Base-by-base conservation (phyloP, 2,329 filamentous ascomycete species). In the Nemania bipapillata region DNA sequence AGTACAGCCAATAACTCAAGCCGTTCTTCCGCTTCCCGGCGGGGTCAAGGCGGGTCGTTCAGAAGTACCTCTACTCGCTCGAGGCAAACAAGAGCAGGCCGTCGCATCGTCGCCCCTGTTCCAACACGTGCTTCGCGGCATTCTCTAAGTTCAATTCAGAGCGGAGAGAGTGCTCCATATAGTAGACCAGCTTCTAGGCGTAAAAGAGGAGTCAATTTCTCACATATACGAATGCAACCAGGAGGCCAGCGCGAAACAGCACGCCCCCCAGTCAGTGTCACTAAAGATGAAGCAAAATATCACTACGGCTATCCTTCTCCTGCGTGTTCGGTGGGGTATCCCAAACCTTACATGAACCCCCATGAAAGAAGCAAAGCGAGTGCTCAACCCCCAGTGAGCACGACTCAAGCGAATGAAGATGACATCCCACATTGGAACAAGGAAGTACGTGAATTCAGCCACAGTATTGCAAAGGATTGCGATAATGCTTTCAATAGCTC, bases 401-500 rank as follows among this genome's bases (percentile, higher is more conserved):
- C 75, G 3, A 65, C 75, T 22, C 63, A 70, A 42, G 22, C 37
- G 26, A 58, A 66, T 8, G 71, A 74, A 17, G 65, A n/a, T n/a
- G n/a, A 66, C 17, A 62, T 42, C n/a, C 68, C 79, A 57, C 74
- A 82, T 47, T 80, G 86, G 74, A 90, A 88, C 73, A 93, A 94
- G 66, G 94, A 97, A 77, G 87, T 96, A 62, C 87, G 93, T 6
- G 91, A 95, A 74, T 91, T 96, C 65, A 97, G 93, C 74, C 89
- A 88, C 74, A 93, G 93, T 74, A 90, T 97, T 69, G 93, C 93
- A 57, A 93, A 93, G 79, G 92, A 96, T 66, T 96, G 94, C 76
- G 94, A 98, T 76, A 92, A 96, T 75, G 94, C 94, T 1, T 97
- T 98, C 82, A 94, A 93, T 76, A 89, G 91, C 73, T 86, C 84